phyloP scores from a whole-genome alignment of 164 flowering plant genomes.

The Liquidambar formosana region DNA sequence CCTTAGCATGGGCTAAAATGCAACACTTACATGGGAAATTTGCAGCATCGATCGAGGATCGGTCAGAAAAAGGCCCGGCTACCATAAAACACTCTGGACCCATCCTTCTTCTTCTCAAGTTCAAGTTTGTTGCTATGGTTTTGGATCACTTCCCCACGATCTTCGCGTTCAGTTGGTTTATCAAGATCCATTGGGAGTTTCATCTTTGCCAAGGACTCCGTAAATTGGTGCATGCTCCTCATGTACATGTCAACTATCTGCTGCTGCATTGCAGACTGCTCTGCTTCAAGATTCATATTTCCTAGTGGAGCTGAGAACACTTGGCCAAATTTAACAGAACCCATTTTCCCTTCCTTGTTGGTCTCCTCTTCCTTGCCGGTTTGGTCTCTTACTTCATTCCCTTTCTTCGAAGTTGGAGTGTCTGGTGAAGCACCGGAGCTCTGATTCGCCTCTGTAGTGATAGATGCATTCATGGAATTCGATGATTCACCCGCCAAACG shows the following conservation, averaged over 20 bases:
- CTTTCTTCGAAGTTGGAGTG: slow-evolving; percentile 64
- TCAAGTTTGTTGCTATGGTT: slow-evolving; percentile 29
- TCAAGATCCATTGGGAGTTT: slow-evolving; percentile 85
- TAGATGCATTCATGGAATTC: slow-evolving; percentile 29
- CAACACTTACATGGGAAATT: not conserved
- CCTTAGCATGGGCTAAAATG: not conserved
- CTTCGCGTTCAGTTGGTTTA: slow-evolving; percentile 35
- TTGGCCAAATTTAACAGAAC: slow-evolving; percentile 30
- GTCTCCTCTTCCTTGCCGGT: slow-evolving; percentile 38
- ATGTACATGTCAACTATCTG: slow-evolving; percentile 92
- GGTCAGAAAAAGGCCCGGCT: slow-evolving; percentile 77
- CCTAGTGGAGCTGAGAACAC: slow-evolving; percentile 52
- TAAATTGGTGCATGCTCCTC: slow-evolving; percentile 94
- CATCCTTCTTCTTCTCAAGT: slow-evolving; percentile 54
- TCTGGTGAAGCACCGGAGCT: slow-evolving; percentile 37
- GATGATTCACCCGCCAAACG: slow-evolving; percentile 25
- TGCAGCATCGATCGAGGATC: not conserved
- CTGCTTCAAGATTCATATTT: slow-evolving; percentile 51
- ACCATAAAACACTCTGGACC: slow-evolving; percentile 83
- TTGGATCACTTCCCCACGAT: slow-evolving; percentile 39
- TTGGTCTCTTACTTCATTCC: slow-evolving; percentile 17
- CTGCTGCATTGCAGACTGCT: slow-evolving; percentile 80
- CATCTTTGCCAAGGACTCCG: slow-evolving; percentile 87
- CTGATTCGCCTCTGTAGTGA: slow-evolving; percentile 25
- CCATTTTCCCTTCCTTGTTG: slow-evolving; percentile 21